Conservation (phyloP, 2,329 filamentous ascomycete species). For the Trichoderma atroviride region DNA sequence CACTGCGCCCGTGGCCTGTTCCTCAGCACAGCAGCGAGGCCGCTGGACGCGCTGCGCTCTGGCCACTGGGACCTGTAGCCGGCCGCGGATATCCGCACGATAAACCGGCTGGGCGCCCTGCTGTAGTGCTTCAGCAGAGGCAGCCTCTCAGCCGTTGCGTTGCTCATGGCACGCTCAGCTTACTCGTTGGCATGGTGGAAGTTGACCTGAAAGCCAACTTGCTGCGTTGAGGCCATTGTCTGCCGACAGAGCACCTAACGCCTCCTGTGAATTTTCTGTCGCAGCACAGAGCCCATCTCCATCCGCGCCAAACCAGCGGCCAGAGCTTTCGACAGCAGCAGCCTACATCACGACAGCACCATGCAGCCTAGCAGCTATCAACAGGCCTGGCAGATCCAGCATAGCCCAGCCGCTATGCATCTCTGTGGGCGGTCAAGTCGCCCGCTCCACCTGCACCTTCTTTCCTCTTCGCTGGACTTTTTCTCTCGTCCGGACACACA, state of each 20-base stretch:
- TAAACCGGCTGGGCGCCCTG: background rate
- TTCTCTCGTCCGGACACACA: background rate
- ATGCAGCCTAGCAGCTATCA: constrained; percentile 18
- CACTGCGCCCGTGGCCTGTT: constrained; percentile 10
- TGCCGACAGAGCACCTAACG: background rate
- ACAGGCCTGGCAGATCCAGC: constrained; percentile 12
- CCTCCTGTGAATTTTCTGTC: background rate
- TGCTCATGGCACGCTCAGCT: background rate
- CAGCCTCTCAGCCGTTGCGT: background rate
- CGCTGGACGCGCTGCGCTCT: background rate
- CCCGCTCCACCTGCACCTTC: constrained; percentile 21
- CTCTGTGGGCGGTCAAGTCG: constrained; percentile 24
- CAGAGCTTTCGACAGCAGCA: background rate
- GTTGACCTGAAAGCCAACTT: background rate
- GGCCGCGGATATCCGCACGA: constrained; percentile 8
- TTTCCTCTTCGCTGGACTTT: constrained; percentile 1
- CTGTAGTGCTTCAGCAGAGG: background rate
- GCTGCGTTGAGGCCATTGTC: background rate
- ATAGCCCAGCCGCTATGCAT: constrained; percentile 18
- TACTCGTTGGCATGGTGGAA: background rate
- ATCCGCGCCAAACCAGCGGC: background rate
- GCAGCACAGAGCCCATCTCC: background rate
- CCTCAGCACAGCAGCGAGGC: background rate
- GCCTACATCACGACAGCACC: background rate
- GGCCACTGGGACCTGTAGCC: background rate